Percentiles rank a stretch among this genome's conserved stretches.
phyloP scores from a whole-genome alignment of 805 yeast species.

The Candida railenensis region DNA sequence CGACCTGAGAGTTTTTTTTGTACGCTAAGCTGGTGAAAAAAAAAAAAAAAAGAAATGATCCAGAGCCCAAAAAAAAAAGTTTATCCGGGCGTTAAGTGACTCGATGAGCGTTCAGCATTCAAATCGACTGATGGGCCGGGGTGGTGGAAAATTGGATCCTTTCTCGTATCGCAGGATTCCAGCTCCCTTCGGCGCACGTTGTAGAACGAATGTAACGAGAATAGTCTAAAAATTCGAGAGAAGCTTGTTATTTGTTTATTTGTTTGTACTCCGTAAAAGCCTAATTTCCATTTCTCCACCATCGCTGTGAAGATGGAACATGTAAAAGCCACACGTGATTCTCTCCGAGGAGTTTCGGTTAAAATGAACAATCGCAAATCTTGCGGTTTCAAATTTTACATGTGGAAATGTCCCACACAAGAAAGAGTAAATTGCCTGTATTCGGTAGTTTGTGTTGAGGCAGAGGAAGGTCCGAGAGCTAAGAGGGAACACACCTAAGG shows the following conservation, averaged over 20 bases:
- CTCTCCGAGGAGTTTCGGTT: background rate
- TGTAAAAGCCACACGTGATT: background rate
- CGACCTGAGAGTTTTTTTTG: no score
- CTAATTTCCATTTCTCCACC: background rate
- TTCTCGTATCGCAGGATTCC: no score
- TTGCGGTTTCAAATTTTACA: background rate
- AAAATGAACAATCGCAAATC: background rate
- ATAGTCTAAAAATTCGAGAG: no score
- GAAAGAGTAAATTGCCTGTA: background rate
- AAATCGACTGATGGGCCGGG: no score
- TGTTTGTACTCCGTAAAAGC: background rate
- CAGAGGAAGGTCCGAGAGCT: no score
- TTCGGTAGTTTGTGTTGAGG: background rate
- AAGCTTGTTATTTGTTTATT: background rate
- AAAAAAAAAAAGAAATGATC: background rate
- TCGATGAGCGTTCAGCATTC: no score
- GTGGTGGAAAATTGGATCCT: no score
- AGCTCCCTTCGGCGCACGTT: no score
- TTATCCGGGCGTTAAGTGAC: no score
- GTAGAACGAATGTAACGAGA: no score
- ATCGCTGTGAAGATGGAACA: background rate
- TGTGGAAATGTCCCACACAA: background rate
- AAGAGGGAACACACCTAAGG: background rate
- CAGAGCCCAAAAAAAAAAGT: background rate
- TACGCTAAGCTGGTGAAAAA: no score